Percentiles rank a stretch among this genome's conserved stretches.
phyloP scores from a whole-genome alignment of 768 basidiomycete genomes.

The Nevesoporus exiguus region DNA sequence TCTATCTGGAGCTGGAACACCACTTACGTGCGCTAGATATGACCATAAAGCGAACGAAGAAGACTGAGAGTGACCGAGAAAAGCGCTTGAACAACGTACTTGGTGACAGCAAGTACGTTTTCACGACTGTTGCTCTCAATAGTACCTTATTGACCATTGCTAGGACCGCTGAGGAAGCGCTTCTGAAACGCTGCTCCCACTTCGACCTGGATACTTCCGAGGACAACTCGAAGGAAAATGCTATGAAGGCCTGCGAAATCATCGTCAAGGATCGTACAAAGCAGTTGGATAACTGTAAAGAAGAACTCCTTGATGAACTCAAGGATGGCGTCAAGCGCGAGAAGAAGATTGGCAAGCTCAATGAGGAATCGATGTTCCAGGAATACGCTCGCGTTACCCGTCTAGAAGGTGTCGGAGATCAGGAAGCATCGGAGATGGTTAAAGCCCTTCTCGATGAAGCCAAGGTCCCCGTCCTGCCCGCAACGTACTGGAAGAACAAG shows the following conservation, averaged over 20 bases:
- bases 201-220: conserved; percentile 75
- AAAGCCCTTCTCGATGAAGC: conserved; percentile 59
- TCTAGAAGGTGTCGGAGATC: conserved; percentile 66
- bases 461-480: conserved; percentile 38
- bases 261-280: conserved; percentile 79
- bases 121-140: background rate
- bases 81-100: conserved; percentile 82
- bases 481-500: conserved; percentile 37
- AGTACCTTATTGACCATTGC: conserved; percentile 2
- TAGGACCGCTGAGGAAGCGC: conserved; percentile 87
- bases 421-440: conserved; percentile 66
- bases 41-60: conserved; percentile 65
- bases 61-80: conserved; percentile 76
- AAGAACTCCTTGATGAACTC: conserved; percentile 65
- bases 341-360: conserved; percentile 57
- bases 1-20: conserved; percentile 93
- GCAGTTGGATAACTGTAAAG: conserved; percentile 77
- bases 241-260: conserved; percentile 89
- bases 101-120: conserved; percentile 75
- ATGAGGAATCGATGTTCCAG: conserved; percentile 73
- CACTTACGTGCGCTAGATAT: conserved; percentile 89
- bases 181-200: conserved; percentile 93
- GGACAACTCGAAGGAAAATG: conserved; percentile 56
- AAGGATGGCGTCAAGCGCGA: conserved; percentile 65
- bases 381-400: conserved; percentile 71